Percentiles rank a stretch among this genome's conserved stretches.
Conservation (phyloP, 805 yeast genomes). For the Kazachstania kunashirensis region DNA sequence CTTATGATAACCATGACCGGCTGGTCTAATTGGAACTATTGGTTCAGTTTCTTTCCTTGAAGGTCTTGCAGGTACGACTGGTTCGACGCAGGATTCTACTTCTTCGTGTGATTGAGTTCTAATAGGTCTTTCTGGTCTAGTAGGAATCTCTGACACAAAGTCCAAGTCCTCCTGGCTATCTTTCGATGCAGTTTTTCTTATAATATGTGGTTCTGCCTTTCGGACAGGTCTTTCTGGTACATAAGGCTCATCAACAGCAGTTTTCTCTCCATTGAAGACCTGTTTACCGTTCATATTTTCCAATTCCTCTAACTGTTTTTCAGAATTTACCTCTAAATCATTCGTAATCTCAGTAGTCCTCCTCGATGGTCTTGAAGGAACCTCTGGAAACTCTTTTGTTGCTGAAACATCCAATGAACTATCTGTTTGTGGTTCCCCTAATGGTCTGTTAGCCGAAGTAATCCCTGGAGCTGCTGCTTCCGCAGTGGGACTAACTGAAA, state of each 20-base stretch:
- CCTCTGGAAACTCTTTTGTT: background rate
- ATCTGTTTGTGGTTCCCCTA: background rate
- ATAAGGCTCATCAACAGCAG: background rate
- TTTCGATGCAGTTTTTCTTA: too few species aligned
- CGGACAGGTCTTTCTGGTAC: background rate
- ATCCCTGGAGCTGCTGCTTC: background rate
- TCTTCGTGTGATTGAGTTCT: background rate
- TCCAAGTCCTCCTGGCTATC: too few species aligned
- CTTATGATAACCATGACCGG: background rate
- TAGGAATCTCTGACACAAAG: too few species aligned
- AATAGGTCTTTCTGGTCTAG: background rate
- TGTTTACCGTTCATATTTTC: slow-evolving; percentile 5
- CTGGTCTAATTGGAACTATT: background rate
- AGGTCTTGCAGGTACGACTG: background rate
- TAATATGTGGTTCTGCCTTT: too few species aligned
- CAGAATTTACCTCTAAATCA: slow-evolving; percentile 6
- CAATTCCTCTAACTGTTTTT: slow-evolving; percentile 10
- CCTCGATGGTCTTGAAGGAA: background rate
- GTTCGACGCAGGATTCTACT: too few species aligned
- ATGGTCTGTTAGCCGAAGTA: background rate
- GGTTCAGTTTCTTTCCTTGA: background rate
- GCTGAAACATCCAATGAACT: background rate
- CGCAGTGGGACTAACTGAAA: background rate
- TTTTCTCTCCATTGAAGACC: background rate
- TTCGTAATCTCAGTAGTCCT: slow-evolving; percentile 9